Evolutionary conservation across 306 rosid genomes (phyloP).

Genomic region (Citrullus mucosospermus): DNA sequence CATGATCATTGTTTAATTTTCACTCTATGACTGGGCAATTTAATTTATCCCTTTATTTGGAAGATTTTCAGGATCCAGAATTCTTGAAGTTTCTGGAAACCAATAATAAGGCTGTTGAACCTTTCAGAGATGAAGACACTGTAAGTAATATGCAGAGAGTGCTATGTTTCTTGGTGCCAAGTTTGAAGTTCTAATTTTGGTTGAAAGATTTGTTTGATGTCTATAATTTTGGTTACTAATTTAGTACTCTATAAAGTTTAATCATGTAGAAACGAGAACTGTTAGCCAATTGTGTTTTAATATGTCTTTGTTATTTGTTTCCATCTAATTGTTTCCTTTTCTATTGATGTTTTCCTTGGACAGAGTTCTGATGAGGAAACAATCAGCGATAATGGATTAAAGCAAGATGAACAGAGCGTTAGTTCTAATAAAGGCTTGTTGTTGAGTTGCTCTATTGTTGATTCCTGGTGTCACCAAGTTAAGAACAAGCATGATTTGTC

Average conservation of each 20-base stretch:
- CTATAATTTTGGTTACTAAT: neutral
- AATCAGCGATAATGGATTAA: conserved; percentile 17
- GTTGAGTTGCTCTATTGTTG: conserved; percentile 36
- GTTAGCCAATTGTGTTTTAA: neutral
- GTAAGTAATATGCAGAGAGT: conserved; percentile 34
- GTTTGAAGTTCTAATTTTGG: neutral
- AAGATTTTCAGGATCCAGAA: conserved; percentile 49
- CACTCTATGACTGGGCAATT: neutral
- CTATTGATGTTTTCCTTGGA: neutral
- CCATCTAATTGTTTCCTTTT: neutral
- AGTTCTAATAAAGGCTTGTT: conserved; percentile 19
- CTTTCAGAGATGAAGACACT: conserved; percentile 25
- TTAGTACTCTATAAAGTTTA: neutral
- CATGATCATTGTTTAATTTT: neutral
- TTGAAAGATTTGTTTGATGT: neutral
- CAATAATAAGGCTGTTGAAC: conserved; percentile 21
- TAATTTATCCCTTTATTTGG: conserved; percentile 15
- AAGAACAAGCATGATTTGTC: conserved; percentile 39
- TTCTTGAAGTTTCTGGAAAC: conserved; percentile 47
- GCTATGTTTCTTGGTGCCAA: neutral
- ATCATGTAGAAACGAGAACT: neutral
- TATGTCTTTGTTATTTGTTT: neutral
- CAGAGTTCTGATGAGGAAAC: conserved; percentile 63
- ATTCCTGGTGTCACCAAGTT: conserved; percentile 45
- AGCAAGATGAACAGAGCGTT: conserved; percentile 17